Evolutionary conservation across 1,284 basidiomycete genomes (phyloP), one percentile per base, ranked within the genome.

Genomic region (Cystobasidiaceae sp.): DNA sequence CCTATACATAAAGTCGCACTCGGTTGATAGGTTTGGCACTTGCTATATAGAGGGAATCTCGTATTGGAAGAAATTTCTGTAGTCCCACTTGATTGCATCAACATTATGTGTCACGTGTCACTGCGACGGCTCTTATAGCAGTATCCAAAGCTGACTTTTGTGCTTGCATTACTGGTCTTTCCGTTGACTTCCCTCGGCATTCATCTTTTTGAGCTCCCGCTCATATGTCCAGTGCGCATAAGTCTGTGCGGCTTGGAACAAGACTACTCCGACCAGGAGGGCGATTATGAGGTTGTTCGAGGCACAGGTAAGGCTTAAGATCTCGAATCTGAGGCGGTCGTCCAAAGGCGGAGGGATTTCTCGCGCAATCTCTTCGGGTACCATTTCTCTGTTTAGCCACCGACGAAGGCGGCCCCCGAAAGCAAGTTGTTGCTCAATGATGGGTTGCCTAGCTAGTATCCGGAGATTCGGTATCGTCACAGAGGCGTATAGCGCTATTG

Each of bases 391-490:
- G 9, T 48, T 25, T 2, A 64, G 30, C 61, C 61, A 64, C n/a
- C 27, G 32, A 21, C 63, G 44, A 25, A 66, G 25, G 5, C 54
- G 32, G 28, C 55, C 55, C 15, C 39, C 45, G 9, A 66, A n/a
- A 27, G 63, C 45, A 8, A 51, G 17, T 27, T 64, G 61, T 41
- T 55, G 54, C 17, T 50, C 63, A 21, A 27, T 46, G 17, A 66
- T 58, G 23, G 63, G 55, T 34, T 58, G 54, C 13, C 34, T 44
- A 27, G 55, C 54, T 17, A 66, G 48, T 15, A 41, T 44, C n/a
- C 62, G 54, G 21, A 68, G 63, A 27, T 51, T 61, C 5, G 67
- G 67, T 13, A 68, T 44, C 11, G 52, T 65, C n/a, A 68, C 67
- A n/a, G 33, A 33, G 17, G 39, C 56, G 44, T 68, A 68, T 8